Conservation (phyloP, 2,329 filamentous ascomycete species). For the Chaetothyriales sp. region DNA sequence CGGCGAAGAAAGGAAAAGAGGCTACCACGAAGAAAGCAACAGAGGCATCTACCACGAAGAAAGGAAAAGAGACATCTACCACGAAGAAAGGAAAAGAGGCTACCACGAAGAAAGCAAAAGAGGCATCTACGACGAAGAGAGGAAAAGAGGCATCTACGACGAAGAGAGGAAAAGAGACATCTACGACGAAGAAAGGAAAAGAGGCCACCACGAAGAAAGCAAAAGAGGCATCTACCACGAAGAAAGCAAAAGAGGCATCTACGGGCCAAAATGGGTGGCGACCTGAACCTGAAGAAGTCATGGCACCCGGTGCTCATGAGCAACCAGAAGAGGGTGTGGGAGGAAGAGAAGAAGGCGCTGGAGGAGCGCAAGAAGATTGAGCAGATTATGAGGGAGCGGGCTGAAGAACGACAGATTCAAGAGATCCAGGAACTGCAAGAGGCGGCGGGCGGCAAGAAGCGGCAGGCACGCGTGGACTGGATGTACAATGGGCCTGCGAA, state of each 20-base stretch:
- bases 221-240: background rate
- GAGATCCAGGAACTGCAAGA: slow-evolving; percentile 85
- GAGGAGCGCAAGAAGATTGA: slow-evolving; percentile 91
- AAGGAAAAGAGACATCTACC: too few relatives aligned
- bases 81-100: too few relatives aligned
- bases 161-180: too few relatives aligned
- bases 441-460: slow-evolving; percentile 68
- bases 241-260: background rate
- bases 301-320: slow-evolving; percentile 85
- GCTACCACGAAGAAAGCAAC: too few relatives aligned
- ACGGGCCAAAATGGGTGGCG: slow-evolving; percentile 62
- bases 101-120: too few relatives aligned
- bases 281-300: slow-evolving; percentile 63
- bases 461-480: slow-evolving; percentile 81
- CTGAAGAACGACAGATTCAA: slow-evolving; percentile 83
- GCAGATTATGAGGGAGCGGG: slow-evolving; percentile 80
- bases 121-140: too few relatives aligned
- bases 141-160: too few relatives aligned
- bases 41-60: too few relatives aligned
- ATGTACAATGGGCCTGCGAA: slow-evolving; percentile 86
- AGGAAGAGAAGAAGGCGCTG: slow-evolving; percentile 81
- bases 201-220: too few relatives aligned
- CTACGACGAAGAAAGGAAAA: too few relatives aligned
- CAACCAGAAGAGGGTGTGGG: slow-evolving; percentile 83
- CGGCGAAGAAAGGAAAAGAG: too few relatives aligned